These are phyloP conservation scores for Lactarius psammicola DNA, from an alignment of 768 basidiomycete species.

Conservation along the genomic window DNA sequence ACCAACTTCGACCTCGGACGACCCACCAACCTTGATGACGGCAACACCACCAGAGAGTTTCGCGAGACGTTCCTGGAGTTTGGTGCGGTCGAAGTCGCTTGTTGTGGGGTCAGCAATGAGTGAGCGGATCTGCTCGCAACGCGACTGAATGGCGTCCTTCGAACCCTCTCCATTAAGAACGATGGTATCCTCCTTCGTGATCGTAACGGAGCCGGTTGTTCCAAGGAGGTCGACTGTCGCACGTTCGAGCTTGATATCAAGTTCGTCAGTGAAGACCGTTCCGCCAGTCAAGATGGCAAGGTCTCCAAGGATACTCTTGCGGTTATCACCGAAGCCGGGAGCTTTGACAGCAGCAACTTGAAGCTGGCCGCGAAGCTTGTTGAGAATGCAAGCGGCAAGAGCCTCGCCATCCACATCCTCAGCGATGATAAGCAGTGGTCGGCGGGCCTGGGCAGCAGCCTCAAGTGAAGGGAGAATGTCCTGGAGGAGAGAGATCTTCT, in stretches of 20 bases:
- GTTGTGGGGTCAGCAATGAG: constrained; percentile 81
- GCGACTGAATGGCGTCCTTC: constrained; percentile 85
- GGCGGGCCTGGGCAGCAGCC: constrained; percentile 72
- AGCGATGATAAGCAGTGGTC: constrained; percentile 93
- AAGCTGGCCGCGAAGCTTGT: constrained; percentile 98
- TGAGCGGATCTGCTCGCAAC: constrained; percentile 93
- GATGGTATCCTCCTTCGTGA: constrained; percentile 98
- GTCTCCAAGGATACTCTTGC: constrained; percentile 96
- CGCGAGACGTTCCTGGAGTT: constrained; percentile 95
- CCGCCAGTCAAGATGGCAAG: constrained; percentile 97
- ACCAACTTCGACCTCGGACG: constrained; percentile 91
- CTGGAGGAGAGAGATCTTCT: constrained; percentile 94
- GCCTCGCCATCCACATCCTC: constrained; percentile 99
- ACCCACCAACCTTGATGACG: constrained; percentile 96
- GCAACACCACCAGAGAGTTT: constrained; percentile 96
- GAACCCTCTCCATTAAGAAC: constrained; percentile 90
- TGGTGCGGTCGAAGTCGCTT: constrained; percentile 89
- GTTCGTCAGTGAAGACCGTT: constrained; percentile 88
- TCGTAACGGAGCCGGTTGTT: constrained; percentile 84
- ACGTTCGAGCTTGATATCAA: constrained; percentile 96
- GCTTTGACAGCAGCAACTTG: constrained; percentile 95
- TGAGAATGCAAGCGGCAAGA: constrained; percentile 95
- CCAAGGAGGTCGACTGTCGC: constrained; percentile 88
- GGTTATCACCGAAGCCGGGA: constrained; percentile 98
- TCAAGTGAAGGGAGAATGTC: constrained; percentile 94